These are phyloP conservation scores for Parastagonospora avenae DNA, from an alignment of 2,329 filamentous ascomycete species.

Conservation along the genomic window DNA sequence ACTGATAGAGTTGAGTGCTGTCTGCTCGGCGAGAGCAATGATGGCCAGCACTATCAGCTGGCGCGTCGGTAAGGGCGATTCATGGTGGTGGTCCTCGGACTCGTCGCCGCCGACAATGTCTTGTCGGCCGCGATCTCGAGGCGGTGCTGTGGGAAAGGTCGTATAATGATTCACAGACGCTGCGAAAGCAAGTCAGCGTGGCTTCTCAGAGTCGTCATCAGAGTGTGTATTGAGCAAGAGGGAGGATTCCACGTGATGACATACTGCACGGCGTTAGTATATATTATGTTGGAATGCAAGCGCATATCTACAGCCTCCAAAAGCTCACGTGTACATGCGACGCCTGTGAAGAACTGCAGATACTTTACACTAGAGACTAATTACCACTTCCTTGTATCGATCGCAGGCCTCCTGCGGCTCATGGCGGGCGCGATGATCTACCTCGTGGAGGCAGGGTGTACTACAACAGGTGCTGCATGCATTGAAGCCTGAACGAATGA, in stretches of 20 bases:
- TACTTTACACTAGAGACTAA: no score
- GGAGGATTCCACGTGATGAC: no score
- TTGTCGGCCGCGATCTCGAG: conserved; percentile 66
- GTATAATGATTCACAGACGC: conserved; percentile 72
- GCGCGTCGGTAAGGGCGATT: conserved; percentile 77
- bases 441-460: conserved; percentile 24
- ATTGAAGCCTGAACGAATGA: conserved; percentile 9
- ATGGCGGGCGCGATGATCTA: conserved; percentile 31
- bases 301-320: no score
- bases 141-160: conserved; percentile 78
- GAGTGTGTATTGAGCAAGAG: no score
- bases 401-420: conserved; percentile 40
- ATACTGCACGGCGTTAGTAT: no score
- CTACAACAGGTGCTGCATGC: conserved; percentile 11
- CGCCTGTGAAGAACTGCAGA: no score
- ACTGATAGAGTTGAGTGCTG: conserved; percentile 92
- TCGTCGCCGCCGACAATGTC: conserved; percentile 38
- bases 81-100: conserved; percentile 50
- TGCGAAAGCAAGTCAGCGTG: no score
- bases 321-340: no score
- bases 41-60: conserved; percentile 86
- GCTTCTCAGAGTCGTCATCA: no score
- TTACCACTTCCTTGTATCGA: conserved; percentile 47
- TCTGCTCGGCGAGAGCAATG: conserved; percentile 92
- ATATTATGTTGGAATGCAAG: no score